A percentile compares a stretch with the other conserved stretches of the same genome.
Conservation (phyloP, 345 rosid species). For the Firmiana major region DNA sequence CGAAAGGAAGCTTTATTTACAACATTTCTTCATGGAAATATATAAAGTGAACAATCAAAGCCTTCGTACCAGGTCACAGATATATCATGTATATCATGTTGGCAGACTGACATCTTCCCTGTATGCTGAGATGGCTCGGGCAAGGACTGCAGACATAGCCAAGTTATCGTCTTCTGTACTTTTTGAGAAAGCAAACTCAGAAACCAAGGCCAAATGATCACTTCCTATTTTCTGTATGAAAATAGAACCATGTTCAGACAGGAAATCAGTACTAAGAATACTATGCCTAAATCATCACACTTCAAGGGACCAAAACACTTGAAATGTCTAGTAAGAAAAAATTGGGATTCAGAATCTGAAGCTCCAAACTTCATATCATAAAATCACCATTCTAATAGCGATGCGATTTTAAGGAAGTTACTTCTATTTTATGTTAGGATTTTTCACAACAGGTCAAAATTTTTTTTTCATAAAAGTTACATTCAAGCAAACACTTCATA, state of each 20-base stretch:
- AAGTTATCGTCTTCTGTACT: neutral
- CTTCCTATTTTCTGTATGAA: slow-evolving; percentile 59
- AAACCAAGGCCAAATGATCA: slow-evolving; percentile 76
- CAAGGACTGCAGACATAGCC: neutral
- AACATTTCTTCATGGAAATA: neutral
- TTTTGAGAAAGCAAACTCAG: slow-evolving; percentile 57
- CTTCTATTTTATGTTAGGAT: neutral
- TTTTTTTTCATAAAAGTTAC: neutral
- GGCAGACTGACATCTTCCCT: neutral
- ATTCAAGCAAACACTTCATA: neutral
- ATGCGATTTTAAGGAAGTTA: neutral
- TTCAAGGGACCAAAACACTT: neutral
- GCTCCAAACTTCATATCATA: neutral
- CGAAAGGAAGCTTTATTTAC: neutral
- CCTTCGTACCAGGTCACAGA: neutral
- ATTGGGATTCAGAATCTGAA: neutral
- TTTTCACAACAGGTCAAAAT: neutral
- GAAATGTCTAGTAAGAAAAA: no score
- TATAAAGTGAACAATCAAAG: neutral
- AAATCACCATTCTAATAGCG: neutral
- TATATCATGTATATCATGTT: neutral
- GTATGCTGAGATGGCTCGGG: neutral
- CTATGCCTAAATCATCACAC: neutral
- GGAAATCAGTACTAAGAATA: neutral
- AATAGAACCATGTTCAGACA: neutral